Base-by-base conservation (phyloP, 2,329 filamentous ascomycete genomes). In the Colletotrichum liriopes region DNA sequence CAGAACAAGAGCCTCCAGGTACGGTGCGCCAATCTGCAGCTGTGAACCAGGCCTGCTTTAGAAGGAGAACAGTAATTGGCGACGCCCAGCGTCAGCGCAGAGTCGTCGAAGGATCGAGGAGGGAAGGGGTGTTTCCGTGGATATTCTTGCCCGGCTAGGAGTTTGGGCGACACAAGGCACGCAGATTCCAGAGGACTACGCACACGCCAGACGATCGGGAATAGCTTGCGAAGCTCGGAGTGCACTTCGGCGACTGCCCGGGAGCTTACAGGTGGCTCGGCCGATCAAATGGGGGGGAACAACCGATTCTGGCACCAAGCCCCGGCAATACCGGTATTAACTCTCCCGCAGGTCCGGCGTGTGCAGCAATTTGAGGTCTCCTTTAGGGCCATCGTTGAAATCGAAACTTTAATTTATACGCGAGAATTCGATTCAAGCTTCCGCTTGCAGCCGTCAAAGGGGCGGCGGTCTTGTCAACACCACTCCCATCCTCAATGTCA, bases 381-480 rank as follows among this genome's bases (percentile, higher is more conserved):
- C 26, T 23, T 41, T 12, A 18, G 54, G 12, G 35, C 35, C 54
- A 56, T n/a, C 35, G 6, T 56, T 56, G 32, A 41, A 39, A 18
- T 41, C 55, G 55, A 58, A 35, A 58, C n/a, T 26, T 41, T 41
- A 58, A 58, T 41, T 58, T 39, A 58, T 41, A 41, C 37, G 41
- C 55, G n/a, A 18, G 14, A 41, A 58, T 58, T 26, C 55, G 35
- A 39, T 58, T 20, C 37, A 26, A 37, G n/a, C 55, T 41, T 26
- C 37, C 35, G 6, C 14, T 26, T n/a, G 3, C n/a, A 14, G 3
- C 37, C 37, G 18, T 26, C 35, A 41, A 41, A 26, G 23, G 32
- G 55, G n/a, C 2, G 12, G 14, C n/a, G 55, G 14, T 23, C 37
- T 58, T 9, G 7, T 26, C n/a, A 58, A 7, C n/a, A 26, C 37